These are phyloP conservation scores for Scortechinia acanthostroma DNA, from an alignment of 2,329 filamentous ascomycete genomes.

Conservation along the genomic window DNA sequence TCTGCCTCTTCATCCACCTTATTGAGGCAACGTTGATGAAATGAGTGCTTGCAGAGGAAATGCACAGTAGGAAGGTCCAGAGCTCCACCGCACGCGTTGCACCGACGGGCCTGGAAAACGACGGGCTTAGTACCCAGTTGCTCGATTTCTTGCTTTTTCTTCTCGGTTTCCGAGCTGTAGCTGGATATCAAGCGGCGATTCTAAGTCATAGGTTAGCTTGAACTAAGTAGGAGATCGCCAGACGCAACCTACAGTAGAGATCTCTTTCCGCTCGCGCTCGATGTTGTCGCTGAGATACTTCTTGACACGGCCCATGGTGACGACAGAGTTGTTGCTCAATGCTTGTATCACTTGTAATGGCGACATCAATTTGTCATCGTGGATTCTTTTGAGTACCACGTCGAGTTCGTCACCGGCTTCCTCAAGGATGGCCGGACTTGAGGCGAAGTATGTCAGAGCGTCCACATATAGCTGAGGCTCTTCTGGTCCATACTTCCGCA, in stretches of 20 bases:
- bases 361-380: constrained; percentile 85
- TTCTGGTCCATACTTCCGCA: constrained; percentile 83
- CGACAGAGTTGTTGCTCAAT: constrained; percentile 41
- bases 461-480: constrained; percentile 90
- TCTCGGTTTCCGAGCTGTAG: constrained; percentile 76
- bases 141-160: constrained; percentile 71
- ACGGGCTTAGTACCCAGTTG: constrained; percentile 74
- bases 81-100: constrained; percentile 70
- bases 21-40: constrained; percentile 85
- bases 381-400: constrained; percentile 75
- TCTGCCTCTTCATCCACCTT: constrained; percentile 24
- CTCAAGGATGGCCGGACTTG: constrained; percentile 70
- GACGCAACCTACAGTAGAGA: constrained; percentile 38
- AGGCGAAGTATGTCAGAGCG: constrained; percentile 87
- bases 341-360: constrained; percentile 95
- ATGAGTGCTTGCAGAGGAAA: constrained; percentile 94
- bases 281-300: constrained; percentile 51
- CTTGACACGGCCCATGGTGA: constrained; percentile 23
- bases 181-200: constrained; percentile 78
- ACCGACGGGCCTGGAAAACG: constrained; percentile 85
- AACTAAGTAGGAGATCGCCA: constrained; percentile 80
- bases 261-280: constrained; percentile 30
- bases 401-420: constrained; percentile 85
- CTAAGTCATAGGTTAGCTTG: constrained; percentile 71
- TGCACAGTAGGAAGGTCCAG: constrained; percentile 87